Base-by-base conservation (phyloP, 495 filamentous ascomycete genomes). In the Aspergillus ostianus region DNA sequence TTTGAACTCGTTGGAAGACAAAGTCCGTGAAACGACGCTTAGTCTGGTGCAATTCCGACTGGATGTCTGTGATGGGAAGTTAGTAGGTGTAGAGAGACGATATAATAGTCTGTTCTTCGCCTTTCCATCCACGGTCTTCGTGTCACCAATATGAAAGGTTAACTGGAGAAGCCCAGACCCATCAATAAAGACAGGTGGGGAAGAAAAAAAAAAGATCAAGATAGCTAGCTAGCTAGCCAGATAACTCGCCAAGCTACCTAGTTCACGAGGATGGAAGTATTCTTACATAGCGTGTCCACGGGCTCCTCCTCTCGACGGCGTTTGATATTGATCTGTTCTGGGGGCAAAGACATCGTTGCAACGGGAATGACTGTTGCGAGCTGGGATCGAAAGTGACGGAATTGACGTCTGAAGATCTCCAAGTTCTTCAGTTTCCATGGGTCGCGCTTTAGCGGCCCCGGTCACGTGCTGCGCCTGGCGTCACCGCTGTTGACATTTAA, bases 301-400 rank as follows among this genome's bases (percentile, higher is more conserved):
- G 82, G 81, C 21, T 84, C 82, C 59, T 84, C 82, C 47, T 81
- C 80, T 20, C 79, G 78, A n/a, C 79, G 79, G 19, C 82, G 75
- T 66, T 84, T 84, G 66, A 84, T 80, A 9, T 76, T 79, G 47
- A 84, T 81, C 20, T 80, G 79, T 58, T 84, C 82, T 30, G 80
- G 82, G 36, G 80, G 80, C 44, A 80, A 65, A 20, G 75, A 50
- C 81, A 83, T 75, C 19, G 13, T 63, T 49, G 36, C 27, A 19
- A 9, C 8, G 47, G 8, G 21, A 9, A 26, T 49, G 47, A 23
- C 5, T 6, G 47, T 19, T 19, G n/a, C 18, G 47, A 20, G 6
- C 7, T 26, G n/a, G 41, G 3, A 53, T 8, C 36, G 41, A 55
- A 19, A 55, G 7, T 1, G 26, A 30, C 23, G 21, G 9, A 41